These are phyloP conservation scores for Cladorrhinum samala DNA, from an alignment of 495 filamentous ascomycete species.

Conservation along the genomic window DNA sequence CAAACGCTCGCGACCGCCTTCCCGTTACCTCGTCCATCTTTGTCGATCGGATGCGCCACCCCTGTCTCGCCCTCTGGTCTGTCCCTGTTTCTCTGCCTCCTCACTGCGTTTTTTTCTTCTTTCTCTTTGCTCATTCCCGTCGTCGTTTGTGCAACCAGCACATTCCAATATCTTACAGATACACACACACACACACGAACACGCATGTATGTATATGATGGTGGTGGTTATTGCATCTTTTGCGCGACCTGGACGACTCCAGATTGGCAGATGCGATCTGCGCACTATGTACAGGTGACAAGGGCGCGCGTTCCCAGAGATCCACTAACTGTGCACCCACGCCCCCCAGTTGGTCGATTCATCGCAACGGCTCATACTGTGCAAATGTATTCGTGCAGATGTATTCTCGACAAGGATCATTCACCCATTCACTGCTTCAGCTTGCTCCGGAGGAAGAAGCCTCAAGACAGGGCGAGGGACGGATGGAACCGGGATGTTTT, in stretches of 20 bases:
- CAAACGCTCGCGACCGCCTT: not conserved
- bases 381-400: not conserved
- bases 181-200: too few species aligned
- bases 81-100: not conserved
- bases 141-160: not conserved
- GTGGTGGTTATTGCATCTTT: not conserved
- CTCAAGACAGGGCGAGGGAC: too few species aligned
- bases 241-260: not conserved
- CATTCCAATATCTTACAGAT: too few species aligned
- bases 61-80: not conserved
- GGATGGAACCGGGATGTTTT: not conserved
- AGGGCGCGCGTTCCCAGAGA: not conserved
- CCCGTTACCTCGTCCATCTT: not conserved
- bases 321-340: not conserved
- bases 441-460: too few species aligned
- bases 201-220: too few species aligned
- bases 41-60: conserved; percentile 2
- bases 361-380: not conserved
- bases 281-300: not conserved
- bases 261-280: not conserved
- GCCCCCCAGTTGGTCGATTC: conserved; percentile 4
- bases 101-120: not conserved
- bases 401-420: not conserved
- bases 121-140: not conserved
- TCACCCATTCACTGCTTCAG: not conserved